Conservation (phyloP, 2,329 filamentous ascomycete genomes). For the Colletotrichum lupini region DNA sequence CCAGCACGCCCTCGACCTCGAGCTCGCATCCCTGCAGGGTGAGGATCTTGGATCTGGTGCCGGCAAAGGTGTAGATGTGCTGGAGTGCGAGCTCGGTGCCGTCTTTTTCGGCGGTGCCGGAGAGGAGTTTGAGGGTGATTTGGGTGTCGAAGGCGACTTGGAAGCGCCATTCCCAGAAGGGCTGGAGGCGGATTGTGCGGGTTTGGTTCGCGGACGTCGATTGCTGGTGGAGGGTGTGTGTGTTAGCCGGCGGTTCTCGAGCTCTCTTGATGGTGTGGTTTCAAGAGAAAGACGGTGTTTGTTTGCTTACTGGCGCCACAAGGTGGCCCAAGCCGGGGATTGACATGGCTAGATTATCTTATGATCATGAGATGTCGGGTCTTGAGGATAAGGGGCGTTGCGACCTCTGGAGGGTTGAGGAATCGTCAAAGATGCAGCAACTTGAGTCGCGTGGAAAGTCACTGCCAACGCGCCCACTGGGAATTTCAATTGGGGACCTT, state of each 20-base stretch:
- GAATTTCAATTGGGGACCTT: constrained; percentile 3
- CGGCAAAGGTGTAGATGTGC: constrained; percentile 82
- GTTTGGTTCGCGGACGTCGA: constrained; percentile 53
- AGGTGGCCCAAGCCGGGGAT: constrained; percentile 80
- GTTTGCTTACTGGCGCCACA: constrained; percentile 64
- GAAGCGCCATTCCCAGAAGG: constrained; percentile 83
- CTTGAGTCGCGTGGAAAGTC: constrained; percentile 12
- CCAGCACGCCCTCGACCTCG: constrained; percentile 75
- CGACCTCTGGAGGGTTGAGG: not conserved
- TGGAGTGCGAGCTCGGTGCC: constrained; percentile 90
- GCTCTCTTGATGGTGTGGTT: not conserved
- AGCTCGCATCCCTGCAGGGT: constrained; percentile 93
- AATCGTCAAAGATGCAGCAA: not conserved
- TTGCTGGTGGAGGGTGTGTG: constrained; percentile 28
- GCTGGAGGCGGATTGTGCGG: constrained; percentile 64
- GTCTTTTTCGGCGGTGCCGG: constrained; percentile 91
- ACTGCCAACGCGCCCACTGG: constrained; percentile 3
- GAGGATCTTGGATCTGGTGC: constrained; percentile 87
- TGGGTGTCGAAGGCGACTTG: constrained; percentile 67
- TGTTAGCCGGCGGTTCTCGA: not conserved
- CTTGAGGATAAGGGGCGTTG: not conserved
- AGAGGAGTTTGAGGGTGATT: constrained; percentile 70
- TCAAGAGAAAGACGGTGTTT: not conserved
- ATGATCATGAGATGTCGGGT: constrained; percentile 2
- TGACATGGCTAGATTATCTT: constrained; percentile 64